Evolutionary conservation across 768 basidiomycete species (phyloP).

Genomic region (Exsudoporus frostii): DNA sequence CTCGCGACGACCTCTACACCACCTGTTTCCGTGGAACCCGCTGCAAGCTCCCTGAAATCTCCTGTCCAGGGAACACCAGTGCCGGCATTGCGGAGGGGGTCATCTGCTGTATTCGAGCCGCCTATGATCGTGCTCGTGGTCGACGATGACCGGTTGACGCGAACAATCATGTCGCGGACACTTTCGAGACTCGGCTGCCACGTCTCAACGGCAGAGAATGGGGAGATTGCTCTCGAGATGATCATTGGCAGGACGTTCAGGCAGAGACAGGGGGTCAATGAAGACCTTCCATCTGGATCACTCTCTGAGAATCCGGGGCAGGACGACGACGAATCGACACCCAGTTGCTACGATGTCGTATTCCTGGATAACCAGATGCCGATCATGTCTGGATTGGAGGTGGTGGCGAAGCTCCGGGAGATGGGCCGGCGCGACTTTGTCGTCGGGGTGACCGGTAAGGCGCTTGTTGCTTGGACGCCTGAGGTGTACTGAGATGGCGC

Average conservation of each 20-base stretch:
- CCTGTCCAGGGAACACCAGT: constrained; percentile 9
- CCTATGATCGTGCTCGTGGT: constrained; percentile 72
- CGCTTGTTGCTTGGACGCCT: not conserved
- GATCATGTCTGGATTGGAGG: constrained; percentile 69
- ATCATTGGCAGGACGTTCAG: constrained; percentile 43
- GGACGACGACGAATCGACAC: not conserved
- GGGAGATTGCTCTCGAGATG: constrained; percentile 71
- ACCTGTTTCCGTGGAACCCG: constrained; percentile 2
- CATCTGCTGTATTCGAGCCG: constrained; percentile 38
- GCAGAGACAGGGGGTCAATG: not conserved
- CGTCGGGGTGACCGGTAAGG: constrained; percentile 73
- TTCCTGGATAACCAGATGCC: constrained; percentile 83
- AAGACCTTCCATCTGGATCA: not conserved
- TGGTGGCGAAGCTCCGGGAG: constrained; percentile 60
- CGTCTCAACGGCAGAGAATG: constrained; percentile 83
- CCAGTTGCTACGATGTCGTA: constrained; percentile 38
- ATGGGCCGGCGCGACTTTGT: constrained; percentile 71
- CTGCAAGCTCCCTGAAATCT: constrained; percentile 11
- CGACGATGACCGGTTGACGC: constrained; percentile 79
- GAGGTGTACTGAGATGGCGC: constrained; percentile 9
- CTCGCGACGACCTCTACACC: not conserved
- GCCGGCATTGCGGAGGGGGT: constrained; percentile 10
- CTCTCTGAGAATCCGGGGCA: not conserved
- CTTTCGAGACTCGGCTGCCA: constrained; percentile 74
- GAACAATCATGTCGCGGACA: constrained; percentile 77